These are phyloP conservation scores for Hypoxylon sp. DNA, from an alignment of 2,329 filamentous ascomycete genomes.

Conservation along the genomic window DNA sequence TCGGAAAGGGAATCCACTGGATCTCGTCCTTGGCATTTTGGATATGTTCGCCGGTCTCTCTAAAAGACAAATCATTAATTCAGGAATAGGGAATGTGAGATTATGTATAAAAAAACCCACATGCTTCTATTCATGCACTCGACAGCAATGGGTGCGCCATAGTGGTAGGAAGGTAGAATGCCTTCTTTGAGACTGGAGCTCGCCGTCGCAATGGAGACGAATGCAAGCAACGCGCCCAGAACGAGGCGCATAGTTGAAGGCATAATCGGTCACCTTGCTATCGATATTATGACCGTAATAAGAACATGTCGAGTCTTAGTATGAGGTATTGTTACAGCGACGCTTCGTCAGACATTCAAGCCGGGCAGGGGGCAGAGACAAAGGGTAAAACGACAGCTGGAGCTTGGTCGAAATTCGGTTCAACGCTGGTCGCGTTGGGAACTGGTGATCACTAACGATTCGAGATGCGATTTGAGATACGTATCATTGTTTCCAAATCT, in stretches of 20 bases:
- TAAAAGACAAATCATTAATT: slow-evolving; percentile 55
- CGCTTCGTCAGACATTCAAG: slow-evolving; percentile 26
- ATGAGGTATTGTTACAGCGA: slow-evolving; percentile 26
- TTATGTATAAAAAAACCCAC: slow-evolving; percentile 64
- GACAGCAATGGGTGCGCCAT: slow-evolving; percentile 76
- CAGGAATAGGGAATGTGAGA: neutral
- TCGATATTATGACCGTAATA: slow-evolving; percentile 29
- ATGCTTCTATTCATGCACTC: slow-evolving; percentile 82
- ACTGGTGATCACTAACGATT: slow-evolving; percentile 9
- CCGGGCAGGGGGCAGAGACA: slow-evolving; percentile 34
- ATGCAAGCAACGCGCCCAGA: slow-evolving; percentile 39
- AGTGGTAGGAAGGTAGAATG: slow-evolving; percentile 73
- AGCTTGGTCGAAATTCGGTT: slow-evolving; percentile 35
- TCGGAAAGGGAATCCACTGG: slow-evolving; percentile 91
- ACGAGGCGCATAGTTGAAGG: slow-evolving; percentile 42
- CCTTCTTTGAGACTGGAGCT: slow-evolving; percentile 55
- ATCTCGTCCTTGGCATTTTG: slow-evolving; percentile 85
- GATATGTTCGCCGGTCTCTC: slow-evolving; percentile 91
- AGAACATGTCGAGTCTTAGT: slow-evolving; percentile 35
- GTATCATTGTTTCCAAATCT: neutral
- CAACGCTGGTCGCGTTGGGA: slow-evolving; percentile 6
- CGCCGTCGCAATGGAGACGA: slow-evolving; percentile 42
- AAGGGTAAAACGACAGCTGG: slow-evolving; percentile 41
- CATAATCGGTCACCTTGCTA: slow-evolving; percentile 45
- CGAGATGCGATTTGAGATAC: neutral